Evolutionary conservation across 805 yeast genomes (phyloP).

Genomic region (Candida xyloterini): DNA sequence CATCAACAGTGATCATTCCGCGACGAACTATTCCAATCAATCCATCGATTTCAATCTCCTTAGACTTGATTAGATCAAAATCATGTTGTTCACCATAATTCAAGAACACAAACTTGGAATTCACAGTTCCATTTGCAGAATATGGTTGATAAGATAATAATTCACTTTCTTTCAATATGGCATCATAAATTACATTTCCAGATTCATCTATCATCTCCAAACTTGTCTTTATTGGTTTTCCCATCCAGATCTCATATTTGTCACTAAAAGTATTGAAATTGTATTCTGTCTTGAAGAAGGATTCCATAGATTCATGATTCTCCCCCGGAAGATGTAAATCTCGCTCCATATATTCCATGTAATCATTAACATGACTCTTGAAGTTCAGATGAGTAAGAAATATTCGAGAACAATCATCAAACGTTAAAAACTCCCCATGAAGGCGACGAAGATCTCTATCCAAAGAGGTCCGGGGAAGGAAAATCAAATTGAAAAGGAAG

Average conservation of each 20-base stretch:
- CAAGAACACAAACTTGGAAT: constrained; percentile 52
- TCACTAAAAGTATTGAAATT: constrained; percentile 45
- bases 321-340: constrained; percentile 27
- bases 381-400: constrained; percentile 34
- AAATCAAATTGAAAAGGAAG: constrained; percentile 59
- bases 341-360: constrained; percentile 19
- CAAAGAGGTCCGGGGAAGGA: constrained; percentile 80
- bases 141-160: constrained; percentile 54
- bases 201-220: constrained; percentile 36
- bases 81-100: constrained; percentile 64
- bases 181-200: constrained; percentile 40
- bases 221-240: constrained; percentile 46
- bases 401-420: constrained; percentile 65
- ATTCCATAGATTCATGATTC: constrained; percentile 17
- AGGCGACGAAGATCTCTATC: constrained; percentile 76
- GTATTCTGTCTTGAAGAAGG: constrained; percentile 14
- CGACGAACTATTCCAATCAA: constrained; percentile 59
- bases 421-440: constrained; percentile 63
- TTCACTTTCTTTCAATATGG: constrained; percentile 48
- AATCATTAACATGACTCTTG: constrained; percentile 21
- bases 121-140: constrained; percentile 60
- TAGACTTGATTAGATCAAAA: constrained; percentile 34
- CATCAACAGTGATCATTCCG: constrained; percentile 49
- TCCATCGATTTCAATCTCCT: constrained; percentile 41
- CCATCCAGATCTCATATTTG: constrained; percentile 55